These are phyloP conservation scores for Candida mattraensis DNA, from an alignment of 805 yeast genomes.

Conservation along the genomic window DNA sequence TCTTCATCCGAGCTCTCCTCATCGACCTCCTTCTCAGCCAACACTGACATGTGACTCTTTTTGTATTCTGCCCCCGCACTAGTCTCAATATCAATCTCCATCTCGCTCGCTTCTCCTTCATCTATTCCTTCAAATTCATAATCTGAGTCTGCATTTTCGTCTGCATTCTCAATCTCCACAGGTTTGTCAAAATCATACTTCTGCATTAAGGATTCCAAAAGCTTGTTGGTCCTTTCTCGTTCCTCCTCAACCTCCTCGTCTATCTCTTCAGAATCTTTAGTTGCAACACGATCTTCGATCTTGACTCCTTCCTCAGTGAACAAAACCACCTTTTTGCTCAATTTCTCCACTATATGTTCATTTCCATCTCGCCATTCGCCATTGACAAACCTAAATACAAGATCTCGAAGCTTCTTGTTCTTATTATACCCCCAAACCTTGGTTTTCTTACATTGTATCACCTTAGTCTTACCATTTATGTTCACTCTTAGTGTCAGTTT, in stretches of 20 bases:
- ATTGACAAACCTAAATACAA: conserved; percentile 60
- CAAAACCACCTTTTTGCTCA: conserved; percentile 27
- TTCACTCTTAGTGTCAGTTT: conserved; percentile 65
- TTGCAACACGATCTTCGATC: conserved; percentile 7
- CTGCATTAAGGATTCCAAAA: conserved; percentile 48
- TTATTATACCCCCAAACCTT: conserved; percentile 92
- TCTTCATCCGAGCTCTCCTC: conserved; percentile 27
- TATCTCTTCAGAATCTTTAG: conserved; percentile 8
- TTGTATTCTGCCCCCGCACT: conserved; percentile 31
- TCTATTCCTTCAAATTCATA: conserved; percentile 45
- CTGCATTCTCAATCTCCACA: conserved; percentile 37
- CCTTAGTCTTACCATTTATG: conserved; percentile 56
- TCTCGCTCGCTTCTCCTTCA: conserved; percentile 26
- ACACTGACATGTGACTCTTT: conserved; percentile 5
- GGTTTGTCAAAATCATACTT: conserved; percentile 55
- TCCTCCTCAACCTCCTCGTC: conserved; percentile 36
- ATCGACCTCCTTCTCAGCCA: conserved; percentile 1
- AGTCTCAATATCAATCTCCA: conserved; percentile 24
- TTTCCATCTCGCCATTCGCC: conserved; percentile 80
- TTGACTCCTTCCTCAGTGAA: conserved; percentile 26
- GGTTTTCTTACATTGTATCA: conserved; percentile 62
- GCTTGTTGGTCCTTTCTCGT: conserved; percentile 42
- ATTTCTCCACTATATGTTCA: conserved; percentile 72
- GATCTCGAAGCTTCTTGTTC: conserved; percentile 56
- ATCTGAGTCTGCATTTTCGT: conserved; percentile 41